Evolutionary conservation across 306 rosid species (phyloP), one percentile per base, ranked within the genome.

Genomic region (Crotalaria pallida): DNA sequence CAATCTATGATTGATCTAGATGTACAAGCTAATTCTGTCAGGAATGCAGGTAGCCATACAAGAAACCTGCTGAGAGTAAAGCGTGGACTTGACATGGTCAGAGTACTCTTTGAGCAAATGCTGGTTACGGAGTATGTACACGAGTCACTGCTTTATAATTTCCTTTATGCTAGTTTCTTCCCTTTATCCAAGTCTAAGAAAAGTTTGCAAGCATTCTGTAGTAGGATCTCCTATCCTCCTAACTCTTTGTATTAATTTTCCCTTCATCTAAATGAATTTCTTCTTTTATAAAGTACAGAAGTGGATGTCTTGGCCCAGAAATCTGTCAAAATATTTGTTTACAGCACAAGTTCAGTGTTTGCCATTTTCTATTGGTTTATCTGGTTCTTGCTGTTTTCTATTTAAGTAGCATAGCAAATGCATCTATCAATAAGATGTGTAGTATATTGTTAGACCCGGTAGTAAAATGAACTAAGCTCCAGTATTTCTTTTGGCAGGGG

Each of bases 11-110:
- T 94, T 78, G 97, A 88, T 49, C 81, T 45, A 69, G 98, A 94
- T 67, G 36, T 90, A 8, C 84, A 67, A 34, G 80, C 84, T 36
- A 72, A 75, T 29, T 40, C 83, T 53, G 91, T 88, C 44, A 87
- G 82, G 65, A 86, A 53, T 22, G 86, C 67, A 4, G 97, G 98
- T 23, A 88, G 97, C 84, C 92, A 87, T 61, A 71, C 98, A 29
- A 89, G 98, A 81, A 94, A 94, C 79, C 84, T 94, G 64, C 74
- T 94, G 81, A 86, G 88, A 83, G 97, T 94, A 60, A 94, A 80
- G 73, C 98, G 97, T 6, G 96, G 98, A 69, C 75, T 94, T 23
- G 96, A 94, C 78, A 88, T 94, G 98, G 88, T 94, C 71, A 90
- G 83, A 72, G 80, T 85, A 41, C 92, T 94, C 61, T 94, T 94